A percentile compares a stretch with the other conserved stretches of the same genome.
phyloP scores from a whole-genome alignment of 1,284 basidiomycete species.

The Paramarasmius palmivorus region DNA sequence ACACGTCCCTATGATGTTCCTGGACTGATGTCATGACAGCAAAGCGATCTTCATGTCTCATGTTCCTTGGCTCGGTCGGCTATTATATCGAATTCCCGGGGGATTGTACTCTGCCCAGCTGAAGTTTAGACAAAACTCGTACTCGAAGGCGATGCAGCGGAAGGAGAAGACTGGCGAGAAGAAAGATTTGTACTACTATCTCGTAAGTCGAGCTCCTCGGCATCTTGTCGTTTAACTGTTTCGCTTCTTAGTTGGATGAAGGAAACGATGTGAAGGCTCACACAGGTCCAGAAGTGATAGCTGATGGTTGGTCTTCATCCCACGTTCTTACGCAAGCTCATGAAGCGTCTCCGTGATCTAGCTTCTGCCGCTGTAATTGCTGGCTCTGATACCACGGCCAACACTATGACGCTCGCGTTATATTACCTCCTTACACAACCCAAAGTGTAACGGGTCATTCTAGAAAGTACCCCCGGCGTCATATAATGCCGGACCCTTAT shows the following conservation, averaged over 20 bases:
- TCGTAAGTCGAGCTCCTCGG: slow-evolving; percentile 25
- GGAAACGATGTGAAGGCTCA: neutral
- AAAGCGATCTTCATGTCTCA: slow-evolving; percentile 20
- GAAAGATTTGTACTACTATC: slow-evolving; percentile 39
- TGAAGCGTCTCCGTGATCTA: slow-evolving; percentile 22
- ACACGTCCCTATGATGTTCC: no score
- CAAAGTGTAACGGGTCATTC: no score
- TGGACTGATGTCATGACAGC: slow-evolving; percentile 9
- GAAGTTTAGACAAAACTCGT: slow-evolving; percentile 18
- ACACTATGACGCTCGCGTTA: slow-evolving; percentile 26
- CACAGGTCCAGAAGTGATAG: slow-evolving; percentile 26
- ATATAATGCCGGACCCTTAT: no score
- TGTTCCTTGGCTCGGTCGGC: slow-evolving; percentile 31
- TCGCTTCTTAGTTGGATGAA: neutral
- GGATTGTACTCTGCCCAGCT: slow-evolving; percentile 8
- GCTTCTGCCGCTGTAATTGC: slow-evolving; percentile 33
- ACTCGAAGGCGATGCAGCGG: slow-evolving; percentile 21
- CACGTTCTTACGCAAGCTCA: slow-evolving; percentile 27
- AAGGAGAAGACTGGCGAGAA: slow-evolving; percentile 22
- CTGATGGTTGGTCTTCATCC: slow-evolving; percentile 24
- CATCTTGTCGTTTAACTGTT: neutral
- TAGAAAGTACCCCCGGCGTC: no score
- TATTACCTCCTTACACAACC: slow-evolving; percentile 16
- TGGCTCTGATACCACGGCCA: slow-evolving; percentile 37
- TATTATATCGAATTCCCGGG: slow-evolving; percentile 23